These are phyloP conservation scores for Hanseniaspora nectarophila DNA, from an alignment of 805 yeast species.

Conservation along the genomic window DNA sequence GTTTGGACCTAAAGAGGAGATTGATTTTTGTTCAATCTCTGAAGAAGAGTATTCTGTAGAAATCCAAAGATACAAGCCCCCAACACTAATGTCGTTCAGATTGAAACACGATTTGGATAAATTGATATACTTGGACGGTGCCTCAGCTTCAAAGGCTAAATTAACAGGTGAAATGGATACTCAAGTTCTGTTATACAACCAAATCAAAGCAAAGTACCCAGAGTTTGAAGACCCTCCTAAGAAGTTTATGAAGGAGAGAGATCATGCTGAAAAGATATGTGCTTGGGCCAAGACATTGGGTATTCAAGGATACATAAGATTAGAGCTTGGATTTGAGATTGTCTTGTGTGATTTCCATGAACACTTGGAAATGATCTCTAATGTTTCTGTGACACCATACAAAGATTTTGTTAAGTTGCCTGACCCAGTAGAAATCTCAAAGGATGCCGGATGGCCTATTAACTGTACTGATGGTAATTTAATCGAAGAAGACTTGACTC, in stretches of 20 bases:
- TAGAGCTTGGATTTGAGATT: constrained; percentile 53
- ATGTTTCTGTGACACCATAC: constrained; percentile 31
- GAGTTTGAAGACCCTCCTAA: constrained; percentile 6
- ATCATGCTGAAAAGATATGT: constrained; percentile 41
- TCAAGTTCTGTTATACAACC: constrained; percentile 34
- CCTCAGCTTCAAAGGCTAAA: constrained; percentile 48
- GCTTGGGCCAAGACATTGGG: constrained; percentile 43
- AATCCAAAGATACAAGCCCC: constrained; percentile 13
- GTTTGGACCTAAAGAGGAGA: constrained; percentile 16
- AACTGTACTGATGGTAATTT: constrained; percentile 19
- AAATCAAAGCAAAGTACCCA: constrained; percentile 15
- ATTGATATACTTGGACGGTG: constrained; percentile 49
- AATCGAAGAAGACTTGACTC: constrained; percentile 20
- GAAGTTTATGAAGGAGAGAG: constrained; percentile 31
- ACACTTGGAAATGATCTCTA: constrained; percentile 38
- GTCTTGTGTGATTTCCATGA: constrained; percentile 45
- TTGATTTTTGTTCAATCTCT: constrained; percentile 11
- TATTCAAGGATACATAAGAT: constrained; percentile 46
- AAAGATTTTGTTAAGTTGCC: constrained; percentile 34
- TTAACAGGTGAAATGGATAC: constrained; percentile 52
- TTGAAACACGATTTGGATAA: constrained; percentile 38
- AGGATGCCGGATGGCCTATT: constrained; percentile 26
- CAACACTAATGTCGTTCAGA: constrained; percentile 36
- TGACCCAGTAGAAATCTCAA: constrained; percentile 20
- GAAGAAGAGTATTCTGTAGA: background rate